phyloP scores from a whole-genome alignment of 2,329 filamentous ascomycete species.

The Ascochyta lentis region DNA sequence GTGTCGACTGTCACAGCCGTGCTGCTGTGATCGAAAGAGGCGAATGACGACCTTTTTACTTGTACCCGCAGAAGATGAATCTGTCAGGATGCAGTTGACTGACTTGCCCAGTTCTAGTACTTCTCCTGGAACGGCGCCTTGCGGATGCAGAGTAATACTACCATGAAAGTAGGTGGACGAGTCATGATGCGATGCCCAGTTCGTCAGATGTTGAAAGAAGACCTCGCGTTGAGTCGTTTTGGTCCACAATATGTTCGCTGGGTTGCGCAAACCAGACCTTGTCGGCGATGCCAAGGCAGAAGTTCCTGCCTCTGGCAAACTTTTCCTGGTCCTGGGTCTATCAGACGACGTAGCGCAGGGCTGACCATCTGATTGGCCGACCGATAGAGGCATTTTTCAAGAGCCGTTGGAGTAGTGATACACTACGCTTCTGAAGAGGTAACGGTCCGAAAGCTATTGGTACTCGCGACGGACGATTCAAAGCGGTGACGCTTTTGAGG shows the following conservation, averaged over 20 bases:
- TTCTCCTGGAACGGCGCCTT: constrained; percentile 8
- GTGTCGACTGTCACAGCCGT: not conserved
- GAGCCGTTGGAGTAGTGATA: not conserved
- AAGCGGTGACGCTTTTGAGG: constrained; percentile 4
- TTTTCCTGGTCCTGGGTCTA: not conserved
- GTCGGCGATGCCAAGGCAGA: constrained; percentile 5
- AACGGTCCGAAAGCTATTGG: constrained; percentile 4
- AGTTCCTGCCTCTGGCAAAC: not conserved
- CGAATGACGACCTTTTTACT: constrained; percentile 33
- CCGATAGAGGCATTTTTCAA: not conserved
- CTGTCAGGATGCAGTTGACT: constrained; percentile 35
- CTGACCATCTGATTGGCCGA: not conserved
- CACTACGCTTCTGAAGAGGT: not conserved
- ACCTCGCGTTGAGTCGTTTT: constrained; percentile 28
- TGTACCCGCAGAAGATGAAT: constrained; percentile 20
- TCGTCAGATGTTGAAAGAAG: constrained; percentile 32
- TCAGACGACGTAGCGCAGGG: not conserved
- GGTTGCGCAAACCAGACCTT: constrained; percentile 20
- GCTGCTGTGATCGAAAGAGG: constrained; percentile 32
- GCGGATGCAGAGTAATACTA: constrained; percentile 29
- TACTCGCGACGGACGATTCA: not conserved
- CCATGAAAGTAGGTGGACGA: constrained; percentile 40
- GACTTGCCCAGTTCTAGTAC: constrained; percentile 33
- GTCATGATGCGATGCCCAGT: constrained; percentile 39
- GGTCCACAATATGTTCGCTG: constrained; percentile 23